These are phyloP conservation scores for Hymenoscyphus occultus DNA, from an alignment of 2,329 filamentous ascomycete species.

Conservation along the genomic window DNA sequence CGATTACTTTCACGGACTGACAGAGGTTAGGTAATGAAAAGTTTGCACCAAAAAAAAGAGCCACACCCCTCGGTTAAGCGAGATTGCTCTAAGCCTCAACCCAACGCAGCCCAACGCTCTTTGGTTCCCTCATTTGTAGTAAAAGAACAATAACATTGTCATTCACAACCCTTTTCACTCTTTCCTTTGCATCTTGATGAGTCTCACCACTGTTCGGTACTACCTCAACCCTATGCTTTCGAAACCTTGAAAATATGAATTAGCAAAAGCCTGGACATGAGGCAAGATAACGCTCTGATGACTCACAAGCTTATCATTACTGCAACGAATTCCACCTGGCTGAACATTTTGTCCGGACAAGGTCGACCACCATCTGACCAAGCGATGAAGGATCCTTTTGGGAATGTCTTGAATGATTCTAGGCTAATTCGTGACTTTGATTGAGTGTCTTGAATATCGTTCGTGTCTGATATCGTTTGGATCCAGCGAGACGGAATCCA, in stretches of 20 bases:
- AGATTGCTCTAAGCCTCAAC: background rate
- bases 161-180: conserved; percentile 8
- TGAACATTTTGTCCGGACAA: conserved; percentile 35
- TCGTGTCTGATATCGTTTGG: background rate
- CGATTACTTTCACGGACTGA: background rate
- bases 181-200: background rate
- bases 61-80: background rate
- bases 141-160: conserved; percentile 8
- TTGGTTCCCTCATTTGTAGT: conserved; percentile 11
- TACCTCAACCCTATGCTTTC: conserved; percentile 15
- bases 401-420: background rate
- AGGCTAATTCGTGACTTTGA: background rate
- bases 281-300: background rate
- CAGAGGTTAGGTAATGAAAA: background rate
- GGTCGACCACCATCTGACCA: conserved; percentile 32
- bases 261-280: background rate
- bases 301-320: conserved; percentile 16
- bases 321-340: conserved; percentile 34
- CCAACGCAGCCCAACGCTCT: conserved; percentile 6
- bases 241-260: conserved; percentile 7
- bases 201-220: conserved; percentile 5
- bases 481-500: conserved; percentile 7
- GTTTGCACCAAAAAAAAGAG: background rate
- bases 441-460: background rate
- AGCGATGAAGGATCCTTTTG: conserved; percentile 26